These are phyloP conservation scores for Phytophthora niederhauseri DNA, from an alignment of 352 stramenopile species.

Conservation along the genomic window DNA sequence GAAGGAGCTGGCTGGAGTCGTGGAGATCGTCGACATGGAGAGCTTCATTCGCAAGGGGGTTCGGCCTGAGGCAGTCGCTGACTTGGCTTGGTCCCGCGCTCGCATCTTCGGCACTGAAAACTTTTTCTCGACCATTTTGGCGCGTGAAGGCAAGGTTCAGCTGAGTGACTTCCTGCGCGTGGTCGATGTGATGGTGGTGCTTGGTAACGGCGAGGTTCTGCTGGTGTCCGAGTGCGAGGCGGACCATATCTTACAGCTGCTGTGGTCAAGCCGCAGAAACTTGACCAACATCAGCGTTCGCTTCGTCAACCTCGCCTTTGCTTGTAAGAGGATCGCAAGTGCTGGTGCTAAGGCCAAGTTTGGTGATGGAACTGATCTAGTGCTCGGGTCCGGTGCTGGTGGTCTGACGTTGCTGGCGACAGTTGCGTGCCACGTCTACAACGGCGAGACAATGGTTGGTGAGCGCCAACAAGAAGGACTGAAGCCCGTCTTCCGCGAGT, in stretches of 20 bases:
- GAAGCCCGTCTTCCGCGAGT: conserved; percentile 6
- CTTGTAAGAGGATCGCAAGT: neutral
- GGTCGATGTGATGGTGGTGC: conserved; percentile 40
- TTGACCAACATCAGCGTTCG: neutral
- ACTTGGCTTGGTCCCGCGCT: conserved; percentile 30
- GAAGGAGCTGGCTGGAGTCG: neutral
- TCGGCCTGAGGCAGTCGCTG: conserved; percentile 4
- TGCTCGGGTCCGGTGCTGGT: neutral
- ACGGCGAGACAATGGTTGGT: conserved; percentile 29
- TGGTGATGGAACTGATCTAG: neutral
- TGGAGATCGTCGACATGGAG: neutral
- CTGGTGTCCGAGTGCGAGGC: conserved; percentile 48
- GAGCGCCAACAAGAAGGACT: conserved; percentile 1
- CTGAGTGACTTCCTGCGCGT: conserved; percentile 30
- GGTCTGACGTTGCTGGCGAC: neutral
- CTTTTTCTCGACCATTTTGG: conserved; percentile 38
- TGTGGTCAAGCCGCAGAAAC: conserved; percentile 16
- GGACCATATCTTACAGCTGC: conserved; percentile 39
- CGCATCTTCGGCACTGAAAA: conserved; percentile 43
- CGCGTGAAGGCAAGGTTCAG: neutral
- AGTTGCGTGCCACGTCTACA: conserved; percentile 21
- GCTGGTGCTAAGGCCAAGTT: neutral
- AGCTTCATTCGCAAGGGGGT: neutral
- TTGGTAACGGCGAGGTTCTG: conserved; percentile 35
- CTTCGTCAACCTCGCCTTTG: conserved; percentile 18